phyloP scores from a whole-genome alignment of 345 rosid species.

The Euphorbia peplus region DNA sequence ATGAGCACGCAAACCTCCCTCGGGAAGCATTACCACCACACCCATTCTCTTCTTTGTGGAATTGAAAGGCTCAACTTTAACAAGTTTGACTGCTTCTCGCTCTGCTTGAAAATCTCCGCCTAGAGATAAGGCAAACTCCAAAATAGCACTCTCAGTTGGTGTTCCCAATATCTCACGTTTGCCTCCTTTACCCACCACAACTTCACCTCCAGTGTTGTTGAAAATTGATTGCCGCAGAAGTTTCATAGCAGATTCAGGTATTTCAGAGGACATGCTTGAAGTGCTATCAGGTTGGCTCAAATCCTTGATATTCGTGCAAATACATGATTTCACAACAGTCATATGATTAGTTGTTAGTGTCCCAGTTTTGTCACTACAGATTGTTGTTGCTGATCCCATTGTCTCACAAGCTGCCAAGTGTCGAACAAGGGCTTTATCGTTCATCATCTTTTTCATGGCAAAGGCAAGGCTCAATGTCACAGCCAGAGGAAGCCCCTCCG shows the following conservation, averaged over 20 bases:
- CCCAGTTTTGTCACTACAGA: conserved; percentile 93
- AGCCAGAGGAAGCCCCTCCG: conserved; percentile 92
- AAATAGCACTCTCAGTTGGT: conserved; percentile 82
- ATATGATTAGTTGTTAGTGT: conserved; percentile 88
- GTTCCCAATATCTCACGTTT: conserved; percentile 75
- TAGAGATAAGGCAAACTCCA: conserved; percentile 76
- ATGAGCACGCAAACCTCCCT: conserved; percentile 66
- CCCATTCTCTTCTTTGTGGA: conserved; percentile 95
- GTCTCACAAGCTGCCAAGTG: conserved; percentile 96
- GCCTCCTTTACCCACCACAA: conserved; percentile 60
- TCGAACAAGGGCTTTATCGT: conserved; percentile 87
- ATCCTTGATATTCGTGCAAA: conserved; percentile 62
- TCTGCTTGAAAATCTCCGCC: conserved; percentile 75
- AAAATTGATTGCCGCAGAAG: conserved; percentile 77
- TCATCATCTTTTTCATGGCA: conserved; percentile 99
- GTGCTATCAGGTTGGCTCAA: conserved; percentile 33
- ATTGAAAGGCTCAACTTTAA: conserved; percentile 89
- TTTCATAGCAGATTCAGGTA: conserved; percentile 52
- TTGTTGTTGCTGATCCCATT: conserved; percentile 94
- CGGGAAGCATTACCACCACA: conserved; percentile 65
- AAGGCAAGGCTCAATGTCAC: conserved; percentile 96
- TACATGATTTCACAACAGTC: conserved; percentile 89
- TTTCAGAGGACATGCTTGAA: conserved; percentile 49
- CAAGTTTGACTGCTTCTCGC: conserved; percentile 46
- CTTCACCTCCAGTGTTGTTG: conserved; percentile 87